Evolutionary conservation across 2,329 filamentous ascomycete genomes (phyloP).

Genomic region (Nectriaceae sp.): DNA sequence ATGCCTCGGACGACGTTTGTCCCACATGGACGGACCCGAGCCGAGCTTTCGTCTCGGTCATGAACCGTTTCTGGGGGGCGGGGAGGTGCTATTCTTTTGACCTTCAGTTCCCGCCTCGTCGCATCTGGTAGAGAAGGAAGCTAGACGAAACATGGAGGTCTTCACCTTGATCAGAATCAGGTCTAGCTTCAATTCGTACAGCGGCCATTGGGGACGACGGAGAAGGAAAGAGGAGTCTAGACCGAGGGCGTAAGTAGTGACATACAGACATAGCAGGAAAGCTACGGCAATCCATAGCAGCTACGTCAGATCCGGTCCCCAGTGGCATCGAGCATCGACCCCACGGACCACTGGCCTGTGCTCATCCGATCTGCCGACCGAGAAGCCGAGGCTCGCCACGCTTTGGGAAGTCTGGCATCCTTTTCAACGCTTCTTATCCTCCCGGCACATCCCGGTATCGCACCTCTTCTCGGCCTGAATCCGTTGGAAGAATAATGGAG

Average conservation of each 20-base stretch:
- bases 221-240: neutral
- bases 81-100: no score
- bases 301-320: neutral
- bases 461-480: neutral
- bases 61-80: neutral
- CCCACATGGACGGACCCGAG: neutral
- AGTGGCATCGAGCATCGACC: neutral
- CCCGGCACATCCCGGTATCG: neutral
- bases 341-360: neutral
- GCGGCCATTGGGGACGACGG: neutral
- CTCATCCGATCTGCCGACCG: conserved; percentile 16
- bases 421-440: neutral
- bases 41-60: neutral
- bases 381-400: conserved; percentile 28
- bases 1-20: neutral
- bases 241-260: no score
- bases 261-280: neutral
- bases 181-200: neutral
- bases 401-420: neutral
- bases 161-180: neutral
- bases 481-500: no score
- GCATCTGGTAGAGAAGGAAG: no score
- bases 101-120: no score
- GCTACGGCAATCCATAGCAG: neutral
- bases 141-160: neutral